A percentile compares a stretch with the other conserved stretches of the same genome.
phyloP scores from a whole-genome alignment of 345 rosid genomes.

The Populus tremula region DNA sequence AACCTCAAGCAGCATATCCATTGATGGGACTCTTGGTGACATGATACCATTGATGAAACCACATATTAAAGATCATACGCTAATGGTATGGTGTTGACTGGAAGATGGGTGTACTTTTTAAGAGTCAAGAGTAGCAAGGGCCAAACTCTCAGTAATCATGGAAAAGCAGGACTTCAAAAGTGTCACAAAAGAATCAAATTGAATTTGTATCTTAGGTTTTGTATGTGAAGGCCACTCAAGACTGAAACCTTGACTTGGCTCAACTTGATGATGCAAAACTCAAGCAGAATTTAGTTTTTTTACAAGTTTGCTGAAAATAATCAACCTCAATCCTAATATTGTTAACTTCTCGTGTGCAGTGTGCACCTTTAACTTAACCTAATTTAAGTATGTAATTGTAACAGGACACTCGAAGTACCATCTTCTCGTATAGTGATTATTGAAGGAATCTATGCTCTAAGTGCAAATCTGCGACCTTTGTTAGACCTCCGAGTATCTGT shows the following conservation, averaged over 20 bases:
- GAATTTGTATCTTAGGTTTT: not conserved
- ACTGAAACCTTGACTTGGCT: not conserved
- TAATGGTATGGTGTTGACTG: not conserved
- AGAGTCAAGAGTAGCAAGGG: not conserved
- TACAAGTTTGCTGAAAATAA: too few relatives aligned
- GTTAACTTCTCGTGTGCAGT: not conserved
- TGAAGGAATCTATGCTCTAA: constrained; percentile 95
- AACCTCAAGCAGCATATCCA: not conserved
- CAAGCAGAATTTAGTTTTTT: too few relatives aligned
- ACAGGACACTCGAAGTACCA: constrained; percentile 85
- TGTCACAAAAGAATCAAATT: not conserved
- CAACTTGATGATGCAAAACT: too few relatives aligned
- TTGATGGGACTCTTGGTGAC: not conserved
- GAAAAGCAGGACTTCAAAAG: not conserved
- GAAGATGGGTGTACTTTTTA: not conserved
- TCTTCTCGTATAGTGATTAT: constrained; percentile 87
- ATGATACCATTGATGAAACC: not conserved
- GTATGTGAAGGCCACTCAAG: not conserved
- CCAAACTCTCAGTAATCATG: not conserved
- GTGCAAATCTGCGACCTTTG: constrained; percentile 79
- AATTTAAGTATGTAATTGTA: constrained; percentile 24
- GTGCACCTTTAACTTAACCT: constrained; percentile 10
- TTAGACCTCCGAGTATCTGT: constrained; percentile 89
- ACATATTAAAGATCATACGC: not conserved
- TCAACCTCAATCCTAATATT: too few relatives aligned